phyloP scores from a whole-genome alignment of 306 rosid genomes.

The Crataegus laevigata region DNA sequence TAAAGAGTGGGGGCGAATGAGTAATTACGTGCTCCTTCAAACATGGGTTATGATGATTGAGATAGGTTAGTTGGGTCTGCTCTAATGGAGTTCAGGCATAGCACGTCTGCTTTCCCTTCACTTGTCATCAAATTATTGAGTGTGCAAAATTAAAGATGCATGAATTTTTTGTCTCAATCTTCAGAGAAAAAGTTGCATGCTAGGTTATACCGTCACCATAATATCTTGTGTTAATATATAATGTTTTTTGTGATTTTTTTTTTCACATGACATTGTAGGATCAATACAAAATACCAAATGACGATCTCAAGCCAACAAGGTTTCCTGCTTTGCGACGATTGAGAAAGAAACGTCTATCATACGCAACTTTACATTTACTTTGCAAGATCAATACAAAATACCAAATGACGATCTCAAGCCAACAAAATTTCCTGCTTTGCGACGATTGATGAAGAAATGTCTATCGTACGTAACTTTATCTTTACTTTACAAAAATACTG shows the following conservation, averaged over 20 bases:
- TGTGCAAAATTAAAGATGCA: neutral
- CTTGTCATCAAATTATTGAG: neutral
- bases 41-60: slow-evolving; percentile 21
- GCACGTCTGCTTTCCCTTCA: slow-evolving; percentile 26
- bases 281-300: fast-evolving
- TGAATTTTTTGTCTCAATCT: too few species aligned
- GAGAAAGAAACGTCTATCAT: too few species aligned
- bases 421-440: fast-evolving
- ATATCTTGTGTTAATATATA: too few species aligned
- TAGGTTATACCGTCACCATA: too few species aligned
- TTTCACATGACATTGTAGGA: too few species aligned
- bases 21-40: slow-evolving; percentile 13
- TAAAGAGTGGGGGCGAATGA: slow-evolving; percentile 5
- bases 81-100: slow-evolving; percentile 24
- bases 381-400: too few species aligned
- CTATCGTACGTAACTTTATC: fast-evolving
- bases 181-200: too few species aligned
- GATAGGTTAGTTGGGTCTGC: slow-evolving; percentile 35
- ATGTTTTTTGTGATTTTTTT: too few species aligned
- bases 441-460: too few species aligned
- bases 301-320: fast-evolving
- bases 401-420: fast-evolving
- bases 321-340: fast-evolving
- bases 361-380: fast-evolving
- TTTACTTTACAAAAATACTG: fast-evolving